These are phyloP conservation scores for Gypsophila paniculata DNA, from an alignment of 179 eudicot species.

Conservation along the genomic window DNA sequence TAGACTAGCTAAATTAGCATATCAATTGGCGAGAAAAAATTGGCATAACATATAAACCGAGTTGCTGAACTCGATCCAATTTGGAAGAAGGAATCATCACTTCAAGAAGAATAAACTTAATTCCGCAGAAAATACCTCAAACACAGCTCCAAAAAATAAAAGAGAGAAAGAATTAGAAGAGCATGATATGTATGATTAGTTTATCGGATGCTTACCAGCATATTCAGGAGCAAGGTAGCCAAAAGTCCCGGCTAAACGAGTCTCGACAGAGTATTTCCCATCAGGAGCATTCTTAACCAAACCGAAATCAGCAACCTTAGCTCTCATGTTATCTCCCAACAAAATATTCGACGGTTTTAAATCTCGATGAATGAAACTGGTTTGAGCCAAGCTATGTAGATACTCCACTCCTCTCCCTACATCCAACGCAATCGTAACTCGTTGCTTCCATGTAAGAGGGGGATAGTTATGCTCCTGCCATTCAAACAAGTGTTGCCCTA, in stretches of 20 bases:
- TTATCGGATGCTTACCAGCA: constrained; percentile 44
- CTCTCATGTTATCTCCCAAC: constrained; percentile 66
- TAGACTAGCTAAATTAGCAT: not conserved
- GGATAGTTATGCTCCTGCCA: constrained; percentile 33
- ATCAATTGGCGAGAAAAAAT: not conserved
- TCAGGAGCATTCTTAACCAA: constrained; percentile 65
- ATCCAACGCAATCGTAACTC: constrained; percentile 59
- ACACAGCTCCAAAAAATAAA: not conserved
- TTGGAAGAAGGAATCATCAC: not conserved
- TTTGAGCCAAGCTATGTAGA: constrained; percentile 64
- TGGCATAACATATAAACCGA: not conserved
- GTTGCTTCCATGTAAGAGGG: constrained; percentile 54
- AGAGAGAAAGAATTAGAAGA: no score
- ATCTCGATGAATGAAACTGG: constrained; percentile 66
- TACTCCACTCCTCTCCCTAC: constrained; percentile 77
- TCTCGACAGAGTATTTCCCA: constrained; percentile 55
- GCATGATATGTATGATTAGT: no score
- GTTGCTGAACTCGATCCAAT: not conserved
- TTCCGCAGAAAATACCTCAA: not conserved
- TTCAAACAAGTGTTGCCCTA: constrained; percentile 52
- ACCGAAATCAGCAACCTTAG: constrained; percentile 82
- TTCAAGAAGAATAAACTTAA: not conserved
- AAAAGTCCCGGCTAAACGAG: constrained; percentile 60
- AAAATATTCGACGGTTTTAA: constrained; percentile 68
- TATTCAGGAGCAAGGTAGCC: constrained; percentile 82